Evolutionary conservation across 768 basidiomycete species (phyloP), one percentile per base, ranked within the genome.

Genomic region (Arthromyces matolae): DNA sequence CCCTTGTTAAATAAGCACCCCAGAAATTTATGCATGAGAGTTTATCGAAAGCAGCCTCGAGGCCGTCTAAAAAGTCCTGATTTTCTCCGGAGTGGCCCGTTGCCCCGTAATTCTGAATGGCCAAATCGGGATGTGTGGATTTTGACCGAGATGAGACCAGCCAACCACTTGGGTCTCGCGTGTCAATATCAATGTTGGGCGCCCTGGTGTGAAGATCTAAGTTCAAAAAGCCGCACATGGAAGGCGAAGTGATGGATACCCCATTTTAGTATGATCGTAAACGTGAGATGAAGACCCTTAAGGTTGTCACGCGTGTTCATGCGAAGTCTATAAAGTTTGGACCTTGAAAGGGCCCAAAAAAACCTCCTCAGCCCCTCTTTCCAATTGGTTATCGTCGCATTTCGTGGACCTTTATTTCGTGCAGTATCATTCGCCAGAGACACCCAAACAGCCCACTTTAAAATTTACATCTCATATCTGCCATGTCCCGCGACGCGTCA

Each of bases 401-500:
- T 60, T 52, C 53, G 40, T 51, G 41, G 45, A 47, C 52, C 50
- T 47, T 39, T 32, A 36, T 36, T 54, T 42, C 45, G 44, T 48
- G 42, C 42, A 44, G 33, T 46, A 52, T 54, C 35, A 42, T 51
- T 43, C 51, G 50, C 22, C 19, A 24, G 13, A 14, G 16, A 28
- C 35, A 18, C 55, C 51, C 54, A 50, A 54, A 55, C 45, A 47
- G 51, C 54, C 14, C 42, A 48, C 31, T 16, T 49, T 33, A 18
- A 53, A 50, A 13, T 42, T 29, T 49, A 41, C 32, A 24, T 47
- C 51, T 41, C 43, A n/a, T n/a, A n/a, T 50, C 51, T 57, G 59
- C 58, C 50, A 75, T 76, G 67, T 64, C 71, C 40, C 55, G 52
- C 54, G 55, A 59, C 56, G 59, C 65, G 43, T 64, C 71, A 50